A percentile compares a stretch with the other conserved stretches of the same genome.
Conservation (phyloP, 768 basidiomycete species). For the Rhizopogon vinicolor region DNA sequence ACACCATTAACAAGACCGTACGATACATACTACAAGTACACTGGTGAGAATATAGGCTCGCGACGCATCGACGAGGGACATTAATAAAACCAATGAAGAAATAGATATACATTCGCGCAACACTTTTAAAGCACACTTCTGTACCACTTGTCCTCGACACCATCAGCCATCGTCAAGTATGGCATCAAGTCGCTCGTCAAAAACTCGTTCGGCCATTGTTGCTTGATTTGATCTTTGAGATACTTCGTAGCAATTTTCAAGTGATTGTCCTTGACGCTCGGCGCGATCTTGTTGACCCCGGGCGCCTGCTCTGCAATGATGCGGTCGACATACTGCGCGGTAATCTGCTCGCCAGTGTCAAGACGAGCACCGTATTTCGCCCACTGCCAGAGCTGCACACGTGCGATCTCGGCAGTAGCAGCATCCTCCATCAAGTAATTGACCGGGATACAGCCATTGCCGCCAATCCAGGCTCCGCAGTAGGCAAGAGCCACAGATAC, state of each 20-base stretch:
- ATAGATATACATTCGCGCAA: neutral
- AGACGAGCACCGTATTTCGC: constrained; percentile 70
- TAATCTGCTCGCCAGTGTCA: constrained; percentile 69
- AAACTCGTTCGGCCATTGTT: constrained; percentile 90
- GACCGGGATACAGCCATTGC: constrained; percentile 96
- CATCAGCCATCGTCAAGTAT: constrained; percentile 72
- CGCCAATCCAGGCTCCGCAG: constrained; percentile 94
- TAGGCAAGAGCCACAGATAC: constrained; percentile 87
- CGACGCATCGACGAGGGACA: neutral
- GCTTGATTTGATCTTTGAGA: constrained; percentile 73
- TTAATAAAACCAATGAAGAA: neutral
- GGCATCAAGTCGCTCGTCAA: constrained; percentile 94
- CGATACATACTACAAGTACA: neutral
- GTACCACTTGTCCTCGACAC: constrained; percentile 61
- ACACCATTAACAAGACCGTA: neutral
- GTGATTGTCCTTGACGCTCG: constrained; percentile 65
- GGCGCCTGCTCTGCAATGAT: constrained; percentile 60
- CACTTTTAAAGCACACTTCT: constrained; percentile 34
- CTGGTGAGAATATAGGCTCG: neutral
- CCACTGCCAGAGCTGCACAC: constrained; percentile 99
- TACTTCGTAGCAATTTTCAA: constrained; percentile 74
- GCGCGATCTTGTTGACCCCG: constrained; percentile 54
- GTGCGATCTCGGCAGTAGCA: constrained; percentile 97
- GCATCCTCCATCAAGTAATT: constrained; percentile 98
- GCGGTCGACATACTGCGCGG: constrained; percentile 61